Evolutionary conservation across 345 rosid genomes (phyloP).

Genomic region (Crucihimalaya himalaica): DNA sequence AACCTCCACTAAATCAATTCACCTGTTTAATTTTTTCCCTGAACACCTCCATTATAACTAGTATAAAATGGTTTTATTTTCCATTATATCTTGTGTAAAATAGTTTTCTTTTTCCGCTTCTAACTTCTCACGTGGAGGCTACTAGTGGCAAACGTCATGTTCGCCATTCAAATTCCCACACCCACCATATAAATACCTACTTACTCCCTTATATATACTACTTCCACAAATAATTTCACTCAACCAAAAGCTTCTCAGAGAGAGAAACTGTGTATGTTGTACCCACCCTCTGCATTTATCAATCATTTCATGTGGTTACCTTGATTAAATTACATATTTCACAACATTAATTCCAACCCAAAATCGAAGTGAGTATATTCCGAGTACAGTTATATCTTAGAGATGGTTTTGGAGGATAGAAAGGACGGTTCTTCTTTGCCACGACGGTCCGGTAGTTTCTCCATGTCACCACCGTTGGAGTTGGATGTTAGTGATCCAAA

Average conservation of each 20-base stretch:
- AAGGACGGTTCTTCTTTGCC: slow-evolving; percentile 24
- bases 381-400: slow-evolving; percentile 12
- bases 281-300: slow-evolving; percentile 22
- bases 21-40: too few relatives aligned
- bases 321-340: slow-evolving; percentile 16
- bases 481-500: slow-evolving; percentile 12
- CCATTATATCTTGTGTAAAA: too few relatives aligned
- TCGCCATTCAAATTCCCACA: slow-evolving; percentile 32
- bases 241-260: not conserved
- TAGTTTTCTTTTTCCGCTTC: not conserved
- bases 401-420: slow-evolving; percentile 25
- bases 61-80: too few relatives aligned
- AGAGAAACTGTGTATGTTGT: slow-evolving; percentile 17
- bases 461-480: slow-evolving; percentile 23
- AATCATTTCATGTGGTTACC: slow-evolving; percentile 20
- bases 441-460: slow-evolving; percentile 14
- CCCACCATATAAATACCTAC: slow-evolving; percentile 29
- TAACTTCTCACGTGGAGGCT: slow-evolving; percentile 34
- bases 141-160: slow-evolving; percentile 33
- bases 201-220: slow-evolving; percentile 30
- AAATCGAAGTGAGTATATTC: slow-evolving; percentile 26
- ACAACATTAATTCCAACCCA: slow-evolving; percentile 5
- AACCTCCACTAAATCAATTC: too few relatives aligned
- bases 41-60: too few relatives aligned
- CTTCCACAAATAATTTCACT: not conserved